A percentile compares a stretch with the other conserved stretches of the same genome.
Conservation (phyloP, 2,329 filamentous ascomycete species). For the Chaetomiaceae sp. region DNA sequence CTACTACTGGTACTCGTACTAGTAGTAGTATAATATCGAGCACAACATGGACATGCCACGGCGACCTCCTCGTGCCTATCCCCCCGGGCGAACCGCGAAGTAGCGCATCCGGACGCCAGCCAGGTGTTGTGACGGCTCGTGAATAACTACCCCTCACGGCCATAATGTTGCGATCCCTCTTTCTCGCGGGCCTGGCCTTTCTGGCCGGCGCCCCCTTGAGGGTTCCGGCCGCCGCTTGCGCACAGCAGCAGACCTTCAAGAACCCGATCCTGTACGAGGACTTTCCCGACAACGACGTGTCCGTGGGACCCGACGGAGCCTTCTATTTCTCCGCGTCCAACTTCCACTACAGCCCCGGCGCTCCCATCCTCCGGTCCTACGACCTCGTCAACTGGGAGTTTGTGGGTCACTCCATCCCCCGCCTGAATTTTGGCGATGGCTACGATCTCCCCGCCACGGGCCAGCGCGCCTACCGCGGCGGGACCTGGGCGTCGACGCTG, state of each 20-base stretch:
- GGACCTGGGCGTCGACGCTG: slow-evolving; percentile 12
- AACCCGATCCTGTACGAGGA: slow-evolving; percentile 10
- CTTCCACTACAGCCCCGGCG: slow-evolving; percentile 11
- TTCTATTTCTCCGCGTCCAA: slow-evolving; percentile 9
- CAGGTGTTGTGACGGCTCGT: too few relatives aligned
- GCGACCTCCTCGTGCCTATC: too few relatives aligned
- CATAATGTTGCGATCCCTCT: not conserved
- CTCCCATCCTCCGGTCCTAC: slow-evolving; percentile 9
- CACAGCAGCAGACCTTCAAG: not conserved
- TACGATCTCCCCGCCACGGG: slow-evolving; percentile 3
- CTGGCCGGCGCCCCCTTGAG: not conserved
- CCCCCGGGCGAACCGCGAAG: too few relatives aligned
- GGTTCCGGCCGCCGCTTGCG: not conserved
- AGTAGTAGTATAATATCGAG: not conserved
- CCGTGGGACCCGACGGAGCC: not conserved
- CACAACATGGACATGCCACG: not conserved
- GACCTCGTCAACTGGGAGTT: slow-evolving; percentile 11
- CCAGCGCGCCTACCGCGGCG: slow-evolving; percentile 1
- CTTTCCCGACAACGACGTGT: slow-evolving; percentile 13
- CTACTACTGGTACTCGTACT: too few relatives aligned
- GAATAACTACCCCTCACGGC: not conserved
- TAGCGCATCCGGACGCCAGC: too few relatives aligned
- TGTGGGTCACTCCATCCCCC: slow-evolving; percentile 7
- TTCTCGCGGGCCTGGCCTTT: not conserved
- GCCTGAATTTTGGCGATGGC: slow-evolving; percentile 3